Conservation (phyloP, 345 rosid species). For the Trapa incisa region DNA sequence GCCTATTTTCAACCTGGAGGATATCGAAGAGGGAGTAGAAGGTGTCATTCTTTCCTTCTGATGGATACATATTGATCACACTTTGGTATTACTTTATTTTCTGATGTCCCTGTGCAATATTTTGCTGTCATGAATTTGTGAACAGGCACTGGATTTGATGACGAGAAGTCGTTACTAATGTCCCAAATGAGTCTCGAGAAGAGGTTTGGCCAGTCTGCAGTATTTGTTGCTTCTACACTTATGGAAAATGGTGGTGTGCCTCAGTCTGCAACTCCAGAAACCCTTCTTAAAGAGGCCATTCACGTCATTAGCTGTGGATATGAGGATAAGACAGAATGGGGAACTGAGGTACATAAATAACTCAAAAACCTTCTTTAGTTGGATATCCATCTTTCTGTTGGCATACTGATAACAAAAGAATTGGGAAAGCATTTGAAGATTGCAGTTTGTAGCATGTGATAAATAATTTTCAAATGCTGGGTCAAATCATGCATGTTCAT, state of each 20-base stretch:
- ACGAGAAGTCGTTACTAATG: slow-evolving; percentile 82
- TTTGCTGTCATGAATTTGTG: neutral
- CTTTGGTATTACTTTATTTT: neutral
- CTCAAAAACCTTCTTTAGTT: neutral
- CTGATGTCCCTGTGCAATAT: neutral
- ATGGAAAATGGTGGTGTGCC: slow-evolving; percentile 96
- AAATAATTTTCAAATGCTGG: neutral
- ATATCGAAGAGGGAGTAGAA: slow-evolving; percentile 95
- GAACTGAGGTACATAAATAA: slow-evolving; percentile 42
- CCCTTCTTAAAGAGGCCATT: slow-evolving; percentile 83
- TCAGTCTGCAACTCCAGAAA: slow-evolving; percentile 66
- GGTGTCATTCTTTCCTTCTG: slow-evolving; percentile 24
- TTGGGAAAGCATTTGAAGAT: neutral
- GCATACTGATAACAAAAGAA: neutral
- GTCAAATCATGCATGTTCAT: neutral
- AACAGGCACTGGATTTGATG: slow-evolving; percentile 82
- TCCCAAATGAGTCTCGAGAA: slow-evolving; percentile 90
- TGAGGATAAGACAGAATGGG: slow-evolving; percentile 90
- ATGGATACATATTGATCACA: neutral
- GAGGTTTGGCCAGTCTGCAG: slow-evolving; percentile 82
- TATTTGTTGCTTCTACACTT: slow-evolving; percentile 78
- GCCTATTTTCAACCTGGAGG: slow-evolving; percentile 83
- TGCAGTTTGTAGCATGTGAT: neutral
- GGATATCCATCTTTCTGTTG: neutral
- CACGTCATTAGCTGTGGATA: slow-evolving; percentile 95